Percentiles rank a stretch among this genome's conserved stretches.
These are phyloP conservation scores for Jamesozyma piceae DNA, from an alignment of 805 yeast species.

Conservation along the genomic window DNA sequence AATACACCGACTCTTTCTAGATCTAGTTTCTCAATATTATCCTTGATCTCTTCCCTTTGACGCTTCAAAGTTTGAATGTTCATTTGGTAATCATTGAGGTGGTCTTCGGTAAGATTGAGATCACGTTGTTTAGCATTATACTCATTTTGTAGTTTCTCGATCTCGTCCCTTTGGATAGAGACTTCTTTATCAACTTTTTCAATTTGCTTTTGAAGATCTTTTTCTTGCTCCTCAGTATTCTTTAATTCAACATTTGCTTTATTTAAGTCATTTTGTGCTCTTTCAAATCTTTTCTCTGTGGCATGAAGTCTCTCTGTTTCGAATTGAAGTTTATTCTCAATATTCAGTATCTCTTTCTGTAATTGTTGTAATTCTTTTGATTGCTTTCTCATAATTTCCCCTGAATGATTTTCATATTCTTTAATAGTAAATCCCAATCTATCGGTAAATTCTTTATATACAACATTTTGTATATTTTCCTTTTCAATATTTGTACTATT, in stretches of 20 bases:
- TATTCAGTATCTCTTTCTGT: conserved; percentile 49
- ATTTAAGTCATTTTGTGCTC: conserved; percentile 32
- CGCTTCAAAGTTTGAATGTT: conserved; percentile 26
- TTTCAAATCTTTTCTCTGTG: conserved; percentile 39
- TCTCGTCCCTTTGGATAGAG: conserved; percentile 32
- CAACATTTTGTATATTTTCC: conserved; percentile 33
- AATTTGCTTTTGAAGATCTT: conserved; percentile 26
- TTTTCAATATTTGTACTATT: conserved; percentile 23
- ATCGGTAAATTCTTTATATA: conserved; percentile 48
- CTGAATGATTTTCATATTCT: conserved; percentile 65
- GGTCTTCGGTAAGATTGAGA: conserved; percentile 41
- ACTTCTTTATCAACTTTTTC: conserved; percentile 35
- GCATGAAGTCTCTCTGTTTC: conserved; percentile 53
- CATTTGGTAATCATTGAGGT: conserved; percentile 30
- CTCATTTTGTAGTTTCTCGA: conserved; percentile 28
- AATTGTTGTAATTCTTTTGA: conserved; percentile 54
- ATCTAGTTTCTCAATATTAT: conserved; percentile 43
- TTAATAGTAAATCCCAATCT: conserved; percentile 47
- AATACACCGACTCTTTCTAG: conserved; percentile 50
- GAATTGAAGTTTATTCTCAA: conserved; percentile 53
- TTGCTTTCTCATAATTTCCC: conserved; percentile 45
- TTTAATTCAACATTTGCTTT: conserved; percentile 31
- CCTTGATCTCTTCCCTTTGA: conserved; percentile 37
- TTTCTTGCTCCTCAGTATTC: conserved; percentile 29
- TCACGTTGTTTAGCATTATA: conserved; percentile 26